These are phyloP conservation scores for Lasiodiplodia citricola DNA, from an alignment of 2,329 filamentous ascomycete genomes.

Conservation along the genomic window DNA sequence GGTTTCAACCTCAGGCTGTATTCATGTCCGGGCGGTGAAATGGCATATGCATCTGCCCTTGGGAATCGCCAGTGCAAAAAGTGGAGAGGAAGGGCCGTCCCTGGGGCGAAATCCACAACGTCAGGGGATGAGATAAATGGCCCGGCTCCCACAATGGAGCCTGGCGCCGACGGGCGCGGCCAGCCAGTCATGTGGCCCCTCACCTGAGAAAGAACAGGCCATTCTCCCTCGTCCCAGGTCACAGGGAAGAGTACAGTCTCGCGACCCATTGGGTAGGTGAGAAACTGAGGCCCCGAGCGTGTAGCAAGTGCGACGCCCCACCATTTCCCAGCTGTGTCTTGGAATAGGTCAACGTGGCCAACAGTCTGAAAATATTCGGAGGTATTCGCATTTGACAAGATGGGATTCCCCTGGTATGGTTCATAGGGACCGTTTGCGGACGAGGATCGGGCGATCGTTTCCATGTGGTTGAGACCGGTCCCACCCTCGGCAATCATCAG, in stretches of 20 bases:
- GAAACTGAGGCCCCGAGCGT: constrained; percentile 40
- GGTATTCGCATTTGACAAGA: constrained; percentile 49
- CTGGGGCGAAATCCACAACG: constrained; percentile 53
- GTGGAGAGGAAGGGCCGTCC: constrained; percentile 55
- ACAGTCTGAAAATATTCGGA: constrained; percentile 46
- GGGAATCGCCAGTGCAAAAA: constrained; percentile 64
- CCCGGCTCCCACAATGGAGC: constrained; percentile 47
- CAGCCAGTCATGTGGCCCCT: constrained; percentile 53
- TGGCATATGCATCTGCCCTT: constrained; percentile 50
- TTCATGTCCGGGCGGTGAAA: constrained; percentile 51
- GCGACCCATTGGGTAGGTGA: constrained; percentile 43
- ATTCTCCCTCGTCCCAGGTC: constrained; percentile 40
- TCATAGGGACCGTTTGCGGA: constrained; percentile 51
- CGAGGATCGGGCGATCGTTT: constrained; percentile 45
- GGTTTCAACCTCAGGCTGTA: constrained; percentile 56
- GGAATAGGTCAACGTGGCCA: constrained; percentile 45
- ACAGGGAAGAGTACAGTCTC: constrained; percentile 39
- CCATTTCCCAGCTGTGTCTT: constrained; percentile 40
- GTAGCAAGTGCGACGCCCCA: constrained; percentile 44
- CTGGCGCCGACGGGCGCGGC: constrained; percentile 43
- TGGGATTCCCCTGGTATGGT: constrained; percentile 46
- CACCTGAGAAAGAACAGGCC: constrained; percentile 54
- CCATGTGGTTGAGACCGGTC: constrained; percentile 48
- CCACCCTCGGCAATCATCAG: constrained; percentile 46
- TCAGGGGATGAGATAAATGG: constrained; percentile 53